A percentile compares a stretch with the other conserved stretches of the same genome.
Evolutionary conservation across 495 filamentous ascomycete genomes (phyloP).

Genomic region (Podospora bellae-mahoneyi): DNA sequence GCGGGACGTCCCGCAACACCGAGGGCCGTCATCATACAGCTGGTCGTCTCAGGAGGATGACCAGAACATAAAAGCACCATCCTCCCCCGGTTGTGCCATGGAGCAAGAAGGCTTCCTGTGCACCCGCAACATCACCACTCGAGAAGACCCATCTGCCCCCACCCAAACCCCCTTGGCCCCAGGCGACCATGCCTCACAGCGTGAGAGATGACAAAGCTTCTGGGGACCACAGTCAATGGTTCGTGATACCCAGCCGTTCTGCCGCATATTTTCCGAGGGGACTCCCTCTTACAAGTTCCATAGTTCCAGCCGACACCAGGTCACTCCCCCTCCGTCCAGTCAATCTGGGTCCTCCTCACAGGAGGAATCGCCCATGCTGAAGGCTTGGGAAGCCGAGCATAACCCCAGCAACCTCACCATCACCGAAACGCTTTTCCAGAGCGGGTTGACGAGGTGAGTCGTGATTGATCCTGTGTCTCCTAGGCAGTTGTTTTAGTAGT

Average conservation of each 20-base stretch:
- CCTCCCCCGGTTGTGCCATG: not conserved
- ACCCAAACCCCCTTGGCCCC: not conserved
- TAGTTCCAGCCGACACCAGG: slow-evolving; percentile 10
- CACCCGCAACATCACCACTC: not conserved
- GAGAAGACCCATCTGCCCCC: not conserved
- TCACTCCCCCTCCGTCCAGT: slow-evolving; percentile 6
- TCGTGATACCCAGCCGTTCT: slow-evolving; percentile 14
- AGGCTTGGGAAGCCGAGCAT: slow-evolving; percentile 37
- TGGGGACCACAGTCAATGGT: slow-evolving; percentile 15
- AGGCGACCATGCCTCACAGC: slow-evolving; percentile 24
- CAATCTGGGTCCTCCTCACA: not conserved
- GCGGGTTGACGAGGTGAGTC: slow-evolving; percentile 9
- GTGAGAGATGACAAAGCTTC: slow-evolving; percentile 13
- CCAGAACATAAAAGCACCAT: not conserved
- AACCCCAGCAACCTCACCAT: slow-evolving; percentile 39
- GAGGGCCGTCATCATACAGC: slow-evolving; percentile 3
- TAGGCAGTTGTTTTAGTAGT: not conserved
- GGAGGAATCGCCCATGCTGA: slow-evolving; percentile 34
- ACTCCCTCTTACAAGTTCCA: slow-evolving; percentile 9
- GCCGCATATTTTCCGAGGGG: not conserved
- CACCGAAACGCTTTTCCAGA: slow-evolving; percentile 32
- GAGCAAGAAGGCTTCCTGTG: not conserved
- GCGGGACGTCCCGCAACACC: not conserved
- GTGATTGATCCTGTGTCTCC: not conserved
- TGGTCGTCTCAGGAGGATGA: not conserved